Conservation (phyloP, 768 basidiomycete species). For the Tubosaeta brunneosetosa region DNA sequence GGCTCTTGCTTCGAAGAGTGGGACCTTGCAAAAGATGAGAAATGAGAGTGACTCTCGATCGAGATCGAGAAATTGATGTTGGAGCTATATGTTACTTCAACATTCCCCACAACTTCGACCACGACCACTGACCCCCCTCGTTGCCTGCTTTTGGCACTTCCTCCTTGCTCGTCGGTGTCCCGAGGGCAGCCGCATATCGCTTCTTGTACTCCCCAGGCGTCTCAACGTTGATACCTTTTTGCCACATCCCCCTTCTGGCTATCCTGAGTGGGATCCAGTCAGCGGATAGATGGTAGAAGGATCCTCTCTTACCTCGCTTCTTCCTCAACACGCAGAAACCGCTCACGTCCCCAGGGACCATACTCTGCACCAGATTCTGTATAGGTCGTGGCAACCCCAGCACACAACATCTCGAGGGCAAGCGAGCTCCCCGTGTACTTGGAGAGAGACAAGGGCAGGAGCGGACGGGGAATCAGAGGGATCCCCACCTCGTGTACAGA, state of each 20-base stretch:
- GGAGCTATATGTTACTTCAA: too few relatives aligned
- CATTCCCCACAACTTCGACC: constrained; percentile 6
- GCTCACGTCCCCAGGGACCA: constrained; percentile 61
- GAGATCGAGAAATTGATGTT: too few relatives aligned
- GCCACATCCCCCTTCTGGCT: constrained; percentile 74
- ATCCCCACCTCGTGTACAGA: constrained; percentile 55
- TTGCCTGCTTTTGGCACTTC: neutral
- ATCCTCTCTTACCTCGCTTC: constrained; percentile 63
- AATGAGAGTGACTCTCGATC: too few relatives aligned
- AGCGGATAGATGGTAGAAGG: too few relatives aligned
- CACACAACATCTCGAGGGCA: constrained; percentile 70
- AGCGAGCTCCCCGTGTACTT: constrained; percentile 41
- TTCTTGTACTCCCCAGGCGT: constrained; percentile 81
- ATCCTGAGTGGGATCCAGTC: constrained; percentile 37
- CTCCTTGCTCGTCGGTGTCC: constrained; percentile 1
- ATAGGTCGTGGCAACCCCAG: constrained; percentile 75
- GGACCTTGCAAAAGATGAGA: too few relatives aligned
- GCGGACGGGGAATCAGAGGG: constrained; percentile 44
- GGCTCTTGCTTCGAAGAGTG: too few relatives aligned
- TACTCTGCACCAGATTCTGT: constrained; percentile 77
- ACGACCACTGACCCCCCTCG: neutral
- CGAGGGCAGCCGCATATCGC: constrained; percentile 39
- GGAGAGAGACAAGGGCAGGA: constrained; percentile 48
- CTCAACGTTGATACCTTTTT: constrained; percentile 47
- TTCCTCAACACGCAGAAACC: constrained; percentile 55